These are phyloP conservation scores for Trichoderma aggressivum DNA, from an alignment of 2,329 filamentous ascomycete species.

Conservation along the genomic window DNA sequence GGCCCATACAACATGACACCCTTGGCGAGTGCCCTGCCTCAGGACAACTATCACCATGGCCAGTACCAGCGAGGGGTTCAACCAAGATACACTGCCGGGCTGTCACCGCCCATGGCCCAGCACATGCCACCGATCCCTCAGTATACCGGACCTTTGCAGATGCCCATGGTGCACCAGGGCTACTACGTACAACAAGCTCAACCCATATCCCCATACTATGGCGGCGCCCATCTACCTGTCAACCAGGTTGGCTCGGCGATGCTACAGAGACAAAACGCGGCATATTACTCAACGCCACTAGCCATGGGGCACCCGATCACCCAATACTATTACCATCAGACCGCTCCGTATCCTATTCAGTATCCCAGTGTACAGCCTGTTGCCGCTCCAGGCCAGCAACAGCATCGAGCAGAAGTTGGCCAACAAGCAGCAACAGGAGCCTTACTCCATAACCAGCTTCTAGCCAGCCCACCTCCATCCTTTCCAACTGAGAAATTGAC, in stretches of 20 bases:
- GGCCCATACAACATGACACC: conserved; percentile 46
- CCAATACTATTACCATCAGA: conserved; percentile 45
- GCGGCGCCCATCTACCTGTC: conserved; percentile 37
- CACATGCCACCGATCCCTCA: conserved; percentile 40
- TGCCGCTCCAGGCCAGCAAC: conserved; percentile 37
- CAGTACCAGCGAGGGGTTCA: conserved; percentile 37
- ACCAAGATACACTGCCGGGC: conserved; percentile 34
- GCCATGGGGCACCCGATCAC: conserved; percentile 42
- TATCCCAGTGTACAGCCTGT: conserved; percentile 32
- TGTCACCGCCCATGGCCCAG: conserved; percentile 38
- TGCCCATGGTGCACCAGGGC: conserved; percentile 40
- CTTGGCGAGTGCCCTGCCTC: conserved; percentile 45
- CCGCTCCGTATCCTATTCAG: conserved; percentile 37
- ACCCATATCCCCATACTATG: conserved; percentile 43
- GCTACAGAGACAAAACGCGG: conserved; percentile 37
- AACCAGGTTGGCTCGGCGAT: conserved; percentile 36
- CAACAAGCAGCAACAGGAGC: conserved; percentile 28
- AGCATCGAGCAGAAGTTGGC: conserved; percentile 27
- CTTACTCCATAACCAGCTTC: background rate
- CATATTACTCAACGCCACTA: conserved; percentile 44
- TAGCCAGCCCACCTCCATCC: background rate
- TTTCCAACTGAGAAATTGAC: background rate
- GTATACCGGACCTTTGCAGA: conserved; percentile 37
- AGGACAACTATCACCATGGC: conserved; percentile 37
- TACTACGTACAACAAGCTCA: conserved; percentile 49